phyloP scores from a whole-genome alignment of 2,329 filamentous ascomycete genomes.

The Mycosphaerella sp. region DNA sequence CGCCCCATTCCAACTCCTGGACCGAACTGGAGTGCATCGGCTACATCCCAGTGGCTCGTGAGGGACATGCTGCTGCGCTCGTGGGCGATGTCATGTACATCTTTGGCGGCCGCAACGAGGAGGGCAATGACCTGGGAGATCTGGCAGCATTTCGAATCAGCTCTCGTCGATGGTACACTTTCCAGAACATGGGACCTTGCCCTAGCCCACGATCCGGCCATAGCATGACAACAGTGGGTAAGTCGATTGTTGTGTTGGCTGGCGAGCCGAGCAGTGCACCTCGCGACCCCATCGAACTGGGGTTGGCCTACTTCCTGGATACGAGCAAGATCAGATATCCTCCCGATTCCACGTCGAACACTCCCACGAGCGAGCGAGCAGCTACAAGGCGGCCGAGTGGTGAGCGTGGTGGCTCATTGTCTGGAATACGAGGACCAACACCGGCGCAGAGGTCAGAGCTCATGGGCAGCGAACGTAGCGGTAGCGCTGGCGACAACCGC shows the following conservation, averaged over 20 bases:
- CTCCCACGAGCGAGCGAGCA: constrained; percentile 27
- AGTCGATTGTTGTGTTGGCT: constrained; percentile 84
- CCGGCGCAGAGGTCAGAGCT: constrained; percentile 21
- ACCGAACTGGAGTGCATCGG: constrained; percentile 89
- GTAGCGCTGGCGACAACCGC: constrained; percentile 21
- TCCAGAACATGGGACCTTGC: constrained; percentile 98
- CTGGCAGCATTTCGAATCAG: constrained; percentile 78
- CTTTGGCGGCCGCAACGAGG: constrained; percentile 91
- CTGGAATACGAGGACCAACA: constrained; percentile 16
- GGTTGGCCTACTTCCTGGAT: constrained; percentile 84
- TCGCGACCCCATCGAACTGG: constrained; percentile 73
- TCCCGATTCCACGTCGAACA: constrained; percentile 45
- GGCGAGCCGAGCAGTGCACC: constrained; percentile 89
- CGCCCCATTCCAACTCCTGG: constrained; percentile 77
- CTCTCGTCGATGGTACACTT: constrained; percentile 93
- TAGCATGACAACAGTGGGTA: constrained; percentile 93
- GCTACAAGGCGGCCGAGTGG: constrained; percentile 29
- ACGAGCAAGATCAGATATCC: constrained; percentile 96
- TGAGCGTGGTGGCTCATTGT: constrained; percentile 22
- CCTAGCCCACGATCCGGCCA: constrained; percentile 91
- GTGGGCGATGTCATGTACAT: constrained; percentile 99
- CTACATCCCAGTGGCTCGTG: constrained; percentile 87
- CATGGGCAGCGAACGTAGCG: constrained; percentile 26
- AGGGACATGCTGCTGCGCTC: constrained; percentile 88
- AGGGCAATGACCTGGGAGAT: constrained; percentile 86